Base-by-base conservation (phyloP, 75 land plant genomes). In the Sequoia sempervirens region DNA sequence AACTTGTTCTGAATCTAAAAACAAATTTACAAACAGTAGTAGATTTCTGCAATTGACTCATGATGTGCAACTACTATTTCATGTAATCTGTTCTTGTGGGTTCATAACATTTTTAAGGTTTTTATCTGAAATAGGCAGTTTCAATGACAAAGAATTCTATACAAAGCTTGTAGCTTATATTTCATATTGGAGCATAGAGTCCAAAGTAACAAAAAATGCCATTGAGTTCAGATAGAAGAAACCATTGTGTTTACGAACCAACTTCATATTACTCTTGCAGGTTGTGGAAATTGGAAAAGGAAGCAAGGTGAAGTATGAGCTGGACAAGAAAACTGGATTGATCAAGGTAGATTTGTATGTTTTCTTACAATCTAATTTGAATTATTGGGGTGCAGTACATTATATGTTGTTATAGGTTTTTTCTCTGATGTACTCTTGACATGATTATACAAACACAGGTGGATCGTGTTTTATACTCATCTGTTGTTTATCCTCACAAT, bases 401-500 rank as follows among this genome's bases (percentile, higher is more conserved):
- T 11, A 36, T 85, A 34, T 66, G 18, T n/a, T 38, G 23, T 81
- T 81, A 28, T 17, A 40, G 9, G 12, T 0, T 28, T 86, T 26
- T 78, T 75, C 28, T 41, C 50, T 69, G 56, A 18, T 34, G 40
- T 43, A 46, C 40, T 41, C 36, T 54, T 75, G 0, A 26, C 14
- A 45, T 78, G 4, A 13, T 69, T 30, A 2, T 52, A 46, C 20
- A 30, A 69, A 30, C 4, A 36, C 85, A 91, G 92, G 92, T 91
- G 43, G 91, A 91, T 53, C 79, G 92, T 9, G 84, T 89, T 32
- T 50, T 91, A 61, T 91, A 91, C 76, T 91, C 92, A n/a, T 91
- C 92, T 18, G 92, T 90, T n/a, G 91, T 91, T 36, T 89, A 87
- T 82, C 91, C 92, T 38, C 91, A 89, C 82, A 89, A 89, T 79